Percentiles rank a stretch among this genome's conserved stretches.
Evolutionary conservation across 108 stramenopile genomes (phyloP).

Genomic region (Schizochytrium sp.): DNA sequence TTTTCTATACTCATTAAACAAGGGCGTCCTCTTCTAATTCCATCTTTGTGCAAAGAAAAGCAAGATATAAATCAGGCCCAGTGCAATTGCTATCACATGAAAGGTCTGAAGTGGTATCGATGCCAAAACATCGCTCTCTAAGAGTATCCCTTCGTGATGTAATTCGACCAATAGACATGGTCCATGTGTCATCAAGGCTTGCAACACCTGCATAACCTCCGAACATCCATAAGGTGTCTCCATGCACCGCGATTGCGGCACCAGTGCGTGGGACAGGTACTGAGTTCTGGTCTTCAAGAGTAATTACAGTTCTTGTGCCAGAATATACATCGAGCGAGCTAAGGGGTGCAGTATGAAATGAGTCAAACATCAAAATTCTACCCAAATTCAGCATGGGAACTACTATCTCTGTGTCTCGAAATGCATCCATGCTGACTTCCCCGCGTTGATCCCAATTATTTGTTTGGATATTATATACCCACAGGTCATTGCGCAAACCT

Average conservation of each 20-base stretch:
- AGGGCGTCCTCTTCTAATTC: too few species aligned
- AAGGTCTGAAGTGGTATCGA: not conserved
- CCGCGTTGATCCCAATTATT: not conserved
- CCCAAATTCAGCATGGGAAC: not conserved
- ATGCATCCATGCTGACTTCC: not conserved
- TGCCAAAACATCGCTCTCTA: not conserved
- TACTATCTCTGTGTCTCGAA: not conserved
- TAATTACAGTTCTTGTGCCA: not conserved
- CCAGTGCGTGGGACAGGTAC: not conserved
- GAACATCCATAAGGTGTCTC: not conserved
- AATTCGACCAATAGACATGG: not conserved
- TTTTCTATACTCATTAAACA: too few species aligned
- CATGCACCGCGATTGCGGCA: not conserved
- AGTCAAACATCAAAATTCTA: not conserved
- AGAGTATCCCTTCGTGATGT: not conserved
- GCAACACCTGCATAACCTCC: not conserved
- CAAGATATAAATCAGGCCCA: too few species aligned
- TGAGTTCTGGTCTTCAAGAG: not conserved
- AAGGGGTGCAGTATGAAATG: not conserved
- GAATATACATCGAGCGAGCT: not conserved
- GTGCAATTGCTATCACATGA: not conserved
- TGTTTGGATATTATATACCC: not conserved
- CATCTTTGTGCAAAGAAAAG: too few species aligned
- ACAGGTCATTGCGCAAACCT: not conserved
- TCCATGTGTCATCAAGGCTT: not conserved